Evolutionary conservation across 148 eudicot species (phyloP), one percentile per base, ranked within the genome.

Genomic region (Beta vulgaris): DNA sequence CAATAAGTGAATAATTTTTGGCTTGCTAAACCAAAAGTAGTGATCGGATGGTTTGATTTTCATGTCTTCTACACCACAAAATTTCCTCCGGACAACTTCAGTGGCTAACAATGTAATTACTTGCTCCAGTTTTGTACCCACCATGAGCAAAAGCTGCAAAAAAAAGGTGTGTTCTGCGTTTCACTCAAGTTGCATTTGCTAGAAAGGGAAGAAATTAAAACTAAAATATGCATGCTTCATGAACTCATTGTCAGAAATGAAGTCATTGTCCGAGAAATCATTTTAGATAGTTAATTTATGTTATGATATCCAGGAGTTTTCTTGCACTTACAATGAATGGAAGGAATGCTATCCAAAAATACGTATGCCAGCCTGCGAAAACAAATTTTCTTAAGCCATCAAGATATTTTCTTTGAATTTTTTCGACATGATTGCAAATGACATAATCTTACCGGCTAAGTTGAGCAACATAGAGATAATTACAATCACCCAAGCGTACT

Each of bases 281-380:
- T n/a, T n/a, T n/a, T n/a, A n/a, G n/a, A n/a, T n/a, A n/a, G n/a
- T n/a, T n/a, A n/a, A n/a, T n/a, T n/a, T n/a, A n/a, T n/a, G n/a
- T n/a, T n/a, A n/a, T n/a, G n/a, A n/a, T n/a, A n/a, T 39, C 4
- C 9, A 9, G 1, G n/a, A 16, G 4, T 1, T 28, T 19, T 28
- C 18, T 28, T 37, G 59, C 60, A 53, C 90, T 85, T 77, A 87
- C 90, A 57, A 59, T 28, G 29, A 85, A 77, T 12, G 90, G 90
- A 69, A 87, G 63, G 57, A 85, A 87, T 31, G 86, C 77, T 14
- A 83, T 79, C 86, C 85, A 87, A 65, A 85, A 83, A 66, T 81
- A 85, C 62, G 82, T 76, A 74, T 82, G 88, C 91, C 88, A 85
- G 40, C 88, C 91, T 87, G 88, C 76, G 8, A 51, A 26, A 31